Base-by-base conservation (phyloP, 208 protist species). In the Vickermania spadyakhi region DNA sequence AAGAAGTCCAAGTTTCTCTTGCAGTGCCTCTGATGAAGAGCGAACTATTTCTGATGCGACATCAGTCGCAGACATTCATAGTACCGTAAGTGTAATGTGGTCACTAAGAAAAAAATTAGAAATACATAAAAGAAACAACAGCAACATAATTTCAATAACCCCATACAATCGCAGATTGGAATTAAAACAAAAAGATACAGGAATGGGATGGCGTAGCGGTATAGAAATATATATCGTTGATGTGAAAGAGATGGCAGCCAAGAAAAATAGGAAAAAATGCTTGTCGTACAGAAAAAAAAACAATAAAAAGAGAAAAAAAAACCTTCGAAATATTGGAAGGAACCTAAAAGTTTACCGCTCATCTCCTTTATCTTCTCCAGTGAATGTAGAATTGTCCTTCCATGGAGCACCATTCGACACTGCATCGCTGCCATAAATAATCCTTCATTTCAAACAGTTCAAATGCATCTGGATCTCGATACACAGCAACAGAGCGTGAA, bases 351-450 rank as follows among this genome's bases (percentile, higher is more conserved):
- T 1, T 28, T 27, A 14, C 14, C 18, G 41, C 14, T 49, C 5
- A 7, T 23, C n/a, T n/a, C n/a, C n/a, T 1, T 61, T 71, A 82
- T 51, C 72, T 77, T 28, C 68, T 52, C 31, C 31, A 61, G 53
- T 87, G 80, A 61, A 82, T 71, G 64, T 82, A 87, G 67, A 83
- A 87, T 22, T 60, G 52, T 0, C 80, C 80, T 45, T 77, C 68
- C 59, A 69, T 70, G 14, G 66, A 42, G 53, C 73, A 81, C 80
- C 80, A 87, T 56, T 87, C 80, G 11, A 87, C 80, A 64, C 73
- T 77, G 28, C 68, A 59, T 42, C 80, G 64, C 45, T 82, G 75
- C 80, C 80, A 87, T 26, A 64, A 60, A 52, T 81, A 87, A 63
- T 87, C 80, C 28, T 52, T 77, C 80, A 87, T 87, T 0, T 71